Conservation (phyloP, 257 asterid species). For the Marsdenia floribunda region DNA sequence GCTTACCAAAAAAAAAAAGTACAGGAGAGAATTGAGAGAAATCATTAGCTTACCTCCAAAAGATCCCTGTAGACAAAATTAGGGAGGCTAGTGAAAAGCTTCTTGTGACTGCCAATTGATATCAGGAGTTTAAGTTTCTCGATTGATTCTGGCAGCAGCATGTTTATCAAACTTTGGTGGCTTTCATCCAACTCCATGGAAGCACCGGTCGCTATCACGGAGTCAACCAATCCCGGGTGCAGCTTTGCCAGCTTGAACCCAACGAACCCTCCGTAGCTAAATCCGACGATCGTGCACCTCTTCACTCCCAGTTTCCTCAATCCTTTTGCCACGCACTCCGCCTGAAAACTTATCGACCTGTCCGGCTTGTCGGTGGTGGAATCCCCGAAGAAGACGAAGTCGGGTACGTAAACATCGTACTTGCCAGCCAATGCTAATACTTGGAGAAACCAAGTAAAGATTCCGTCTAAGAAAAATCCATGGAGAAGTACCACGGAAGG, state of each 20-base stretch:
- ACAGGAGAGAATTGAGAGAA: no score
- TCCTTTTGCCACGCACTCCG: conserved; percentile 27
- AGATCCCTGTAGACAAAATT: conserved; percentile 15
- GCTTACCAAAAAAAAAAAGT: no score
- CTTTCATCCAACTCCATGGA: conserved; percentile 18
- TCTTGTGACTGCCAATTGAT: conserved; percentile 18
- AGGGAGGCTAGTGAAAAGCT: conserved; percentile 18
- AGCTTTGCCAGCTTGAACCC: conserved; percentile 26
- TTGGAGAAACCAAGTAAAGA: not conserved
- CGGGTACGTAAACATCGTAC: conserved; percentile 4
- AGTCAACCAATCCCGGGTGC: conserved; percentile 22
- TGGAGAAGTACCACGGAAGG: not conserved
- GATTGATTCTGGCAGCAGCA: conserved; percentile 22
- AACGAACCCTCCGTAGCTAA: conserved; percentile 28
- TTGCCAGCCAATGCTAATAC: not conserved
- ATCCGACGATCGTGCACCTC: conserved; percentile 25
- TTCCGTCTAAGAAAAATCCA: not conserved
- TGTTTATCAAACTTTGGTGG: not conserved
- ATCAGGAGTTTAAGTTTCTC: conserved; percentile 2
- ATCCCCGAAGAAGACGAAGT: conserved; percentile 10
- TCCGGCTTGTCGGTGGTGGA: conserved; percentile 7
- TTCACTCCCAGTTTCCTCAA: conserved; percentile 28
- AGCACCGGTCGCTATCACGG: conserved; percentile 18
- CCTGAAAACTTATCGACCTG: conserved; percentile 14
- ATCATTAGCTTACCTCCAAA: conserved; percentile 12